phyloP scores from a whole-genome alignment of 2,329 filamentous ascomycete genomes.

The Aspergillus tamarii region DNA sequence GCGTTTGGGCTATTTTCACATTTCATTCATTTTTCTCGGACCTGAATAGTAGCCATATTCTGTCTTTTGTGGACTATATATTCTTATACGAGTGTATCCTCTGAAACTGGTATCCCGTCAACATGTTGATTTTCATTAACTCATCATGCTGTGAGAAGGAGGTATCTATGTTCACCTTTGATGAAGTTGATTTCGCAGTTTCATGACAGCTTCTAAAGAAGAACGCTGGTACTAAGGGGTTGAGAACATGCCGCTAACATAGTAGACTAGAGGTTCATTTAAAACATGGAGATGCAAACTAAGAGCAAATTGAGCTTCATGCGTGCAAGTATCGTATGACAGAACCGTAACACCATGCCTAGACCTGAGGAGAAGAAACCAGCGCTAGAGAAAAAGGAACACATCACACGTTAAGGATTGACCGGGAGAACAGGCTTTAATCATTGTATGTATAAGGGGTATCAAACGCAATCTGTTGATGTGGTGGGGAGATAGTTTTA shows the following conservation, averaged over 20 bases:
- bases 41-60: background rate
- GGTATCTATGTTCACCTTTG: background rate
- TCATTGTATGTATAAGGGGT: conserved; percentile 27
- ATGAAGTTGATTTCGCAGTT: background rate
- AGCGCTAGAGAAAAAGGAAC: background rate
- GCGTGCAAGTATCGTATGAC: conserved; percentile 4
- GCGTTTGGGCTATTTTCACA: background rate
- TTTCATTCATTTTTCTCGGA: background rate
- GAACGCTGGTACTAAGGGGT: background rate
- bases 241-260: background rate
- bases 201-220: background rate
- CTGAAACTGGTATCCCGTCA: background rate
- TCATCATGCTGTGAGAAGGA: background rate
- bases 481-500: background rate
- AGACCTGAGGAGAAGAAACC: conserved; percentile 1
- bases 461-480: conserved; percentile 34
- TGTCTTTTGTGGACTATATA: background rate
- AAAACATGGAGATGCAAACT: background rate
- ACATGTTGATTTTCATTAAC: background rate
- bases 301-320: conserved; percentile 9
- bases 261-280: background rate
- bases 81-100: background rate
- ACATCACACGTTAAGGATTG: conserved; percentile 3
- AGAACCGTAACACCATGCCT: background rate
- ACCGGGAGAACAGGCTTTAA: background rate